A percentile compares a stretch with the other conserved stretches of the same genome.
Evolutionary conservation across 176 grass and related monocot species (phyloP).

Genomic region (Aegilops longissima): DNA sequence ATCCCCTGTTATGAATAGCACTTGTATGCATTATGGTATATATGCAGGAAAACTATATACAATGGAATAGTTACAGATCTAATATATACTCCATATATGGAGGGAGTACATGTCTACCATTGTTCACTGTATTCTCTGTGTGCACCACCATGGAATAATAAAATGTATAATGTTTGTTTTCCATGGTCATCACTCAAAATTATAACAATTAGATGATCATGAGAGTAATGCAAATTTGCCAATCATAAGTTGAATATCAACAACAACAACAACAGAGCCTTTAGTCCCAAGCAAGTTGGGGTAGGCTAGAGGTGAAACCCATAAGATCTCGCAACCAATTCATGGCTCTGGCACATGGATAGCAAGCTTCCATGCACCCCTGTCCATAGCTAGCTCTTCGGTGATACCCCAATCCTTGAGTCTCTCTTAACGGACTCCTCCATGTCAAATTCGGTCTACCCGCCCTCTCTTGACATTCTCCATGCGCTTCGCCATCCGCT

Average conservation of each 20-base stretch:
- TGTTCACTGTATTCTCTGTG: slow-evolving; percentile 10
- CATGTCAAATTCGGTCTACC: too few relatives aligned
- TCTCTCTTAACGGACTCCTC: too few relatives aligned
- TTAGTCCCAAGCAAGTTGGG: too few relatives aligned
- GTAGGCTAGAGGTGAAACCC: too few relatives aligned
- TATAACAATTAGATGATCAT: neutral
- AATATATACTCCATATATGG: neutral
- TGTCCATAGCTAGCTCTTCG: too few relatives aligned
- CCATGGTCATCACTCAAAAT: neutral
- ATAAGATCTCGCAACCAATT: too few relatives aligned
- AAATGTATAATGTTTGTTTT: neutral
- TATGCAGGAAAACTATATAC: neutral
- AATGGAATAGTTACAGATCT: neutral
- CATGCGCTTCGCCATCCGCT: too few relatives aligned
- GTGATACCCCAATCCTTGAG: too few relatives aligned
- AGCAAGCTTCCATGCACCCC: too few relatives aligned
- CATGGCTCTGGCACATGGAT: too few relatives aligned
- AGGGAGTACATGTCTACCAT: neutral
- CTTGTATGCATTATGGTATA: neutral
- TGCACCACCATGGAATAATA: slow-evolving; percentile 1
- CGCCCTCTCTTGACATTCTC: too few relatives aligned
- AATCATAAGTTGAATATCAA: neutral
- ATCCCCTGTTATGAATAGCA: neutral
- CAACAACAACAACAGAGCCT: too few relatives aligned
- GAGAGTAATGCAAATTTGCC: neutral